Evolutionary conservation across 2,329 filamentous ascomycete genomes (phyloP), one percentile per base, ranked within the genome.

Genomic region (Monosporascus sp.): DNA sequence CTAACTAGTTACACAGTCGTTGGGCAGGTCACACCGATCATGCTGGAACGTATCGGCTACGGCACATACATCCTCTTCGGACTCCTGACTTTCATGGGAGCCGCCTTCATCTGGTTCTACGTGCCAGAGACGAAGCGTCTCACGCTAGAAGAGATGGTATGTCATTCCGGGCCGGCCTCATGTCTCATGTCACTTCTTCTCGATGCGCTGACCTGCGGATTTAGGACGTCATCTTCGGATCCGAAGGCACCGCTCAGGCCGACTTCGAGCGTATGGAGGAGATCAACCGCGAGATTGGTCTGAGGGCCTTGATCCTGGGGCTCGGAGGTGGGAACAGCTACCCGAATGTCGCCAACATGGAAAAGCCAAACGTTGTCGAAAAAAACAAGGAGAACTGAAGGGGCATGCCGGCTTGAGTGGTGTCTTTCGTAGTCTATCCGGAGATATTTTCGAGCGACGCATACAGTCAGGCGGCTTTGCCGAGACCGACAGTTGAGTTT

Each of bases 1-100:
- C 57, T 63, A 79, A 80, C 57, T 7, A 38, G 7, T 20, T 79
- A 76, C 55, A 76, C 50, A 67, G 65, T 87, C 51, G 82, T 89
- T 24, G 86, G 84, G 0, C 84, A 88, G 62, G 81, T 88, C 11
- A 89, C 86, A 0, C 86, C 86, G 0, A 80, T 86, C 54, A 85
- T 89, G 80, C 72, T 90, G 2, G 72, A 74, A 2, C 65, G 70
- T 14, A 87, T 89, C 51, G 80, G 75, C 0, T 90, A 88, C 56
- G 87, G 87, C 16, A 89, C 87, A 0, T 90, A 88, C 55, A 82
- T 91, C 52, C 71, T 90, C 16, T 90, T 90, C 54, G 86, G 86
- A 0, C 52, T 85, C 0, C 59, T 90, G 17, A 88, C 82, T 0
- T 82, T 79, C 52, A 57, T 85, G 0, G 86, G 85, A 3, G 84